Evolutionary conservation across 139 green algal species (phyloP), one percentile per base, ranked within the genome.

Genomic region (Coelastrella sp.): DNA sequence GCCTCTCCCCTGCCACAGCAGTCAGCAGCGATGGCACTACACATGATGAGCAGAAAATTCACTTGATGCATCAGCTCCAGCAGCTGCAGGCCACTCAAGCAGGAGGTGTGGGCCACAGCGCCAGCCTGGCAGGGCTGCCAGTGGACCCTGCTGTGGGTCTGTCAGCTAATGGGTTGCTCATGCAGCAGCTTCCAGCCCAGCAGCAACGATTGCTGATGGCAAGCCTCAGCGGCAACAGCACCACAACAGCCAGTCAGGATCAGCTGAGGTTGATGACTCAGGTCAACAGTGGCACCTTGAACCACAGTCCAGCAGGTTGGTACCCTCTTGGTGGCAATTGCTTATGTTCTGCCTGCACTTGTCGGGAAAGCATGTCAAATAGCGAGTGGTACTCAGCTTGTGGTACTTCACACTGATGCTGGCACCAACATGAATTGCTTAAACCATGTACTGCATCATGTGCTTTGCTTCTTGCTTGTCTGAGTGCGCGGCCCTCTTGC

Each of bases 151-250:
- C 32, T 47, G 32, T 47, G 32, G 32, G 32, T 47, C 32, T 47
- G 32, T 47, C 32, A 47, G 32, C 32, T 47, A 47, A 47, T 79
- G 65, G 64, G 77, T 14, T 83, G 14, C 77, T 83, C 4, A n/a
- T 83, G 19, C 80, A 85, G 80, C 82, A 87, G 61, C 82, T 47
- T 60, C 60, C 22, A 6, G 14, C 61, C 20, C 85, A 83, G 85
- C 85, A 83, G 85, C 85, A 89, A 59, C 85, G 68, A 59, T 64
- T 76, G 57, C 32, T 17, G 13, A 7, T 57, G 80, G 80, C 59
- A 59, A 5, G 58, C 13, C 11, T 65, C 22, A 22, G 64, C 20
- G 16, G 47, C 22, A 56, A 13, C 13, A 16, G 59, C 61, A 16
- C n/a, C 13, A 20, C 80, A 57, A 10, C 57, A 73, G 80, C n/a